Evolutionary conservation across 768 basidiomycete species (phyloP), one percentile per base, ranked within the genome.

Genomic region (Trametes meyenii): DNA sequence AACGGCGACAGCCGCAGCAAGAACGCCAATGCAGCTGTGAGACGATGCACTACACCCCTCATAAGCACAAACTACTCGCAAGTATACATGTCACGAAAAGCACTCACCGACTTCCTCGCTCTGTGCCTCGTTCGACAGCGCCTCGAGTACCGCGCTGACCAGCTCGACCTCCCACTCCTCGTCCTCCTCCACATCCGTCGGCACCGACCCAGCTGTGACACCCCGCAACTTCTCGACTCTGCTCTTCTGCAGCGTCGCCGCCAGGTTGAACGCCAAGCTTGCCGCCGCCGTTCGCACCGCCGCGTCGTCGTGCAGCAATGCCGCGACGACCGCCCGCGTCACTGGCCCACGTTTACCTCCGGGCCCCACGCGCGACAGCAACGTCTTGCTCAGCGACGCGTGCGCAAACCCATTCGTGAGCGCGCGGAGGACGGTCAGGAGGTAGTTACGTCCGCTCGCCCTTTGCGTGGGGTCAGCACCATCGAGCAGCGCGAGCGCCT

Each of bases 141-240:
- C 91, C 72, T 94, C 92, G 0, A 95, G 71, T n/a, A 97, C 69
- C 0, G 91, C 96, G 67, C 88, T 91, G 2, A 87, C 78, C 35
- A 96, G 74, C 76, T 97, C 96, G 0, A 90, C 78, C 69, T 93
- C 87, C 92, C 92, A 96, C 56, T 95, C 94, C 19, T 82, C 91
- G 55, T 86, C 84, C 53, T 83, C 86, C 42, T 76, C 77, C 16
- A 75, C 77, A 26, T 78, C 79, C 2, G 73, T 74, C n/a, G 29
- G 71, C 40, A 70, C 69, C 21, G 65, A 67, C 19, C 58, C 68
- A 38, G 63, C 61, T 50, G 54, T 58, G 14, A 65, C 75, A 23
- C 73, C 74, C 40, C 69, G 70, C 44, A 73, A 57, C 58, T 70
- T 72, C 45, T 81, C 85, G 13, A 87, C 78, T 43, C 89, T 76